Percentiles rank a stretch among this genome's conserved stretches.
Conservation (phyloP, 345 rosid genomes). For the Pistacia atlantica region DNA sequence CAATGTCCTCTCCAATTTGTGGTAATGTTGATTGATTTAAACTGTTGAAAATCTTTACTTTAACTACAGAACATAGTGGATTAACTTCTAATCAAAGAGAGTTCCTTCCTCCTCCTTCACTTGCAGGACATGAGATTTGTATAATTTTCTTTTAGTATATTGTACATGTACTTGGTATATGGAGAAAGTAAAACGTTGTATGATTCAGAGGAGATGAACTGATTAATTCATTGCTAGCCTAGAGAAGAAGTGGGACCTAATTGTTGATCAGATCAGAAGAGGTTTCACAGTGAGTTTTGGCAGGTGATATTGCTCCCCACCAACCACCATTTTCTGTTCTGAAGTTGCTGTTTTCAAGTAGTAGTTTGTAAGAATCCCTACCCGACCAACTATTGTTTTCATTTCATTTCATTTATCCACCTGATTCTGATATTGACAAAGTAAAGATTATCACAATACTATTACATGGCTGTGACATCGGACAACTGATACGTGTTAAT, state of each 20-base stretch:
- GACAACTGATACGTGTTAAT: background rate
- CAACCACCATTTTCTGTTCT: constrained; percentile 8
- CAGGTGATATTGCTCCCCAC: too few relatives aligned
- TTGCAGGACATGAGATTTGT: too few relatives aligned
- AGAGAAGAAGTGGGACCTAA: too few relatives aligned
- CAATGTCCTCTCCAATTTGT: constrained; percentile 15
- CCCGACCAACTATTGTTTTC: background rate
- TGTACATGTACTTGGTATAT: too few relatives aligned
- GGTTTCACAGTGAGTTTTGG: too few relatives aligned
- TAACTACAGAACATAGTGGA: constrained; percentile 26
- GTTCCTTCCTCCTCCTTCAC: background rate
- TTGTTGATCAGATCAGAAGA: too few relatives aligned
- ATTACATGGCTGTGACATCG: background rate
- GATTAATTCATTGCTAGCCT: too few relatives aligned
- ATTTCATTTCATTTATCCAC: background rate
- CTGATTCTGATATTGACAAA: constrained; percentile 7
- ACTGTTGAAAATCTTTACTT: constrained; percentile 14
- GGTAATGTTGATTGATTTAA: constrained; percentile 7
- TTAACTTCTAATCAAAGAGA: constrained; percentile 40
- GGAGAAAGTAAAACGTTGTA: too few relatives aligned
- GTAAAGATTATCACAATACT: too few relatives aligned
- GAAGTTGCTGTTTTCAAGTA: background rate
- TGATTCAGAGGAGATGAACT: too few relatives aligned
- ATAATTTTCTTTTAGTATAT: too few relatives aligned
- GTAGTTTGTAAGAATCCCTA: constrained; percentile 14